Evolutionary conservation across 176 grass and related monocot genomes (phyloP), one percentile per base, ranked within the genome.

Genomic region (Guadua angustifolia): DNA sequence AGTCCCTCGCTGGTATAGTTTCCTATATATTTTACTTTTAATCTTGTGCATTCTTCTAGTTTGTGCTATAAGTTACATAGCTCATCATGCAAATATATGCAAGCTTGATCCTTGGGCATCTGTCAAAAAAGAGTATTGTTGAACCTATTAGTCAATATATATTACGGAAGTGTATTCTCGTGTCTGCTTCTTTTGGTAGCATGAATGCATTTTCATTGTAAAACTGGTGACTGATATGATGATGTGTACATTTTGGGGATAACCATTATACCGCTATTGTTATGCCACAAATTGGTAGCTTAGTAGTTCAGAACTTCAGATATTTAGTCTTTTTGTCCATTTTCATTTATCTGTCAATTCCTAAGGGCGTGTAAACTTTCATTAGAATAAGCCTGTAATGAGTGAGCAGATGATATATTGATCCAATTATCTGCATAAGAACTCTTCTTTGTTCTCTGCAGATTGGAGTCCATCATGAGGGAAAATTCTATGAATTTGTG

Each of bases 401-500:
- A 60, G 6, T 6, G 80, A 79, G 38, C 11, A 58, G 52, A 44
- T 65, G 73, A 65, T 74, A 65, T 66, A 73, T 55, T 16, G 68
- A 40, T 50, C 16, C 24, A 46, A 63, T 32, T 71, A 49, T 5
- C 44, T 56, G 5, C n/a, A 58, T 18, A 53, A 71, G 51, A 40
- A 19, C 3, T 60, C n/a, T 59, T 32, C 10, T 79, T 72, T 86
- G 69, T 67, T 87, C 47, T 62, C 15, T 86, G 70, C 90, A 98
- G 95, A 93, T 98, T 90, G 93, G 95, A 45, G n/a, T 98, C 75
- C 95, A 98, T 73, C 81, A 91, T n/a, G 85, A 88, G 7, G 93
- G 92, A 45, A 91, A 60, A 16, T 95, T 98, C 67, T 95, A 90
- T 74, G 95, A 98, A 84, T 98, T 98, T 46, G 95, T 98, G 53